Base-by-base conservation (phyloP, 129 eudicot genomes). In the Chrysanthemum lavandulifolium region DNA sequence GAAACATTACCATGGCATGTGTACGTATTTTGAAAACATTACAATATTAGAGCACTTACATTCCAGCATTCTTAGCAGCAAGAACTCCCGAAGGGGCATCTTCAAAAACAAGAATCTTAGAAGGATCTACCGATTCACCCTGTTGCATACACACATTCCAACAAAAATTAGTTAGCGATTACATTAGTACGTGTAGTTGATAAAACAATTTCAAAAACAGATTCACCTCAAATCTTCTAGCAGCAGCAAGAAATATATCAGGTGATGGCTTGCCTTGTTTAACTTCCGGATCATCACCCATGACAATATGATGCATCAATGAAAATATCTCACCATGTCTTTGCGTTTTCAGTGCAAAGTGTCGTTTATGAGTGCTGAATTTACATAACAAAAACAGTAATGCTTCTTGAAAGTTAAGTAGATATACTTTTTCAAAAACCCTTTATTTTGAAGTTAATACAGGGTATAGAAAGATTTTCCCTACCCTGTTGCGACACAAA, bases 241-340 rank as follows among this genome's bases (percentile, higher is more conserved):
- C 84, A 4, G 97, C 99, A 54, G 97, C 88, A 60, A 90, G 89
- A 81, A 90, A 95, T 53, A 84, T 85, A 82, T 95, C 99, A 14
- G 97, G 97, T 75, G 99, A 83, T 73, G 97, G 99, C 69, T 95
- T 95, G 75, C 99, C 99, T 83, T 90, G 89, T 81, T 88, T 90
- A 67, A 95, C 97, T 86, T 95, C 99, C 29, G 96, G 96, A 80
- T 95, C 99, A 86, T 95, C 99, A 5, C 99, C 99, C 77, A 71
- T 80, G 57, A 95, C 99, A 33, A 95, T 81, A 82, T 90, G 99
- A 83, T 90, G 99, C 99, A 95, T 91, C 84, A 90, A 82, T 52
- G 96, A 84, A 72, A 95, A 95, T 48, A 95, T 65, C 51, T 88
- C 96, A 74, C 88, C 81, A 33, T 95, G 99, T 60, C 82, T 86